phyloP scores from a whole-genome alignment of 2,329 filamentous ascomycete species.

The Ceratocystiopsis brevicomis region DNA sequence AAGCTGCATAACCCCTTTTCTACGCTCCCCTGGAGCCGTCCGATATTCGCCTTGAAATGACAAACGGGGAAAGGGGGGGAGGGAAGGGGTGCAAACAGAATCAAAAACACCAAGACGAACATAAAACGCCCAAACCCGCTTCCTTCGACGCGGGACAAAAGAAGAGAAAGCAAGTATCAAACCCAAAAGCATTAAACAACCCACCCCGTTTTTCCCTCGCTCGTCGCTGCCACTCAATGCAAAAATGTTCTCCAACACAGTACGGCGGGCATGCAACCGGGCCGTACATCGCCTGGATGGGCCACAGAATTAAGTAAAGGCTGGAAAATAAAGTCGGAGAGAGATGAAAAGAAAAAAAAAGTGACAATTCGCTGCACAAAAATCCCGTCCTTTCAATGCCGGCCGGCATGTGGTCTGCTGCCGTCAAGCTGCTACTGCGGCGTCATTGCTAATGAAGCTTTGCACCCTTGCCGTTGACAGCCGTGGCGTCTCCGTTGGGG shows the following conservation, averaged over 20 bases:
- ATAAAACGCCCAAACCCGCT: too few species aligned
- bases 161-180: not conserved
- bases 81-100: not conserved
- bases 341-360: not conserved
- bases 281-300: not conserved
- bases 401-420: too few species aligned
- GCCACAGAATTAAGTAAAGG: not conserved
- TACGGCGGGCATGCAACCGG: not conserved
- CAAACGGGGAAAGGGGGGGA: not conserved
- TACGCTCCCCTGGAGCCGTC: too few species aligned
- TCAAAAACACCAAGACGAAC: not conserved
- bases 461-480: conserved; percentile 6
- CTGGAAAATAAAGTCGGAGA: not conserved
- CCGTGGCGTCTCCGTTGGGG: not conserved
- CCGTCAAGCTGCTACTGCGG: too few species aligned
- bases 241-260: too few species aligned
- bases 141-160: too few species aligned
- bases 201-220: too few species aligned
- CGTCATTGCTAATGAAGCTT: conserved; percentile 10
- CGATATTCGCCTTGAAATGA: too few species aligned
- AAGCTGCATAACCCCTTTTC: not conserved
- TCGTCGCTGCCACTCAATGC: too few species aligned
- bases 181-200: too few species aligned
- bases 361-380: not conserved
- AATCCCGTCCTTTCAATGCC: too few species aligned